phyloP scores from a whole-genome alignment of 805 yeast species.

The Kazachstania taianensis region DNA sequence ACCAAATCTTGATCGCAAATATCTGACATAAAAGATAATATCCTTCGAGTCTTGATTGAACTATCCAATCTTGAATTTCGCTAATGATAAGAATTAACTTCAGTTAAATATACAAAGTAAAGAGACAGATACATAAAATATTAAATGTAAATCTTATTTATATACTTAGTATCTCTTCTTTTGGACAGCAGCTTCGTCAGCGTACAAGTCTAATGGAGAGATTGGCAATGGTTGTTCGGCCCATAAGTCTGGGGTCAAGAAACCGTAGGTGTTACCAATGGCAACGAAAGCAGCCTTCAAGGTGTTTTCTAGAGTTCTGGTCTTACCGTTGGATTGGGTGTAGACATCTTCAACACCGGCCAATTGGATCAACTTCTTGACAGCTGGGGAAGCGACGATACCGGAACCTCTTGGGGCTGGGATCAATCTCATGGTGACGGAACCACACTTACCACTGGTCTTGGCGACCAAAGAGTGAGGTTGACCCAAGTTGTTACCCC shows the following conservation, averaged over 20 bases:
- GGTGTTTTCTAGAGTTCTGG: constrained; percentile 99
- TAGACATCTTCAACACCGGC: constrained; percentile 99
- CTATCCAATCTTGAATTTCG: not conserved
- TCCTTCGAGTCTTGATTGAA: too few species aligned
- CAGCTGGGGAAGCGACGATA: constrained; percentile 99
- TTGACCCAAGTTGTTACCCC: constrained; percentile 99
- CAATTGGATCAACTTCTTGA: constrained; percentile 95
- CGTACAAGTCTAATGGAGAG: constrained; percentile 92
- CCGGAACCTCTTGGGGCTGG: constrained; percentile 99
- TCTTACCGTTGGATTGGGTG: constrained; percentile 97
- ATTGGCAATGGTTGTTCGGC: constrained; percentile 69
- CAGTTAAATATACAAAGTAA: not conserved
- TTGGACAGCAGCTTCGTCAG: constrained; percentile 67
- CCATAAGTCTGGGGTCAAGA: constrained; percentile 99
- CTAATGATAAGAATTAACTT: not conserved
- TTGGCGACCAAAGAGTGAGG: constrained; percentile 98
- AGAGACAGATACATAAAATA: constrained; percentile 1
- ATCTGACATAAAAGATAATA: too few species aligned
- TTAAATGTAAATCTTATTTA: constrained; percentile 2
- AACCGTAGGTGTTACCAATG: constrained; percentile 99
- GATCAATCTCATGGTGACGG: constrained; percentile 94
- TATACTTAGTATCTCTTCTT: constrained; percentile 63
- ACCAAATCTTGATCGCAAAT: too few species aligned
- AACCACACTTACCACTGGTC: constrained; percentile 99
- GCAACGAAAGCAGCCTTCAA: constrained; percentile 99